A percentile compares a stretch with the other conserved stretches of the same genome.
Conservation (phyloP, 306 rosid species). For the Ceratonia siliqua region DNA sequence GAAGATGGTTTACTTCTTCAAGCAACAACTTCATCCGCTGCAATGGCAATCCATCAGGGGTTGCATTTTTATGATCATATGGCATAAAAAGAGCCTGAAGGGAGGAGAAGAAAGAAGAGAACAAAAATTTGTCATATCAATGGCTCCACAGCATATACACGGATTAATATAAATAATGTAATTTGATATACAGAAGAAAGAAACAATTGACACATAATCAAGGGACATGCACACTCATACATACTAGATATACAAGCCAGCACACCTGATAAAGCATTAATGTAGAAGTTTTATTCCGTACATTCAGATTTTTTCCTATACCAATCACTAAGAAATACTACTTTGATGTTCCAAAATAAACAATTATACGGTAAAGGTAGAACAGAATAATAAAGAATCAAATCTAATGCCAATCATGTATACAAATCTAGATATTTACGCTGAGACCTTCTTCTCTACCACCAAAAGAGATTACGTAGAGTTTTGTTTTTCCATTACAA, state of each 20-base stretch:
- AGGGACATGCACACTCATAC: neutral
- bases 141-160: neutral
- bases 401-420: neutral
- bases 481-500: neutral
- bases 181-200: neutral
- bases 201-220: neutral
- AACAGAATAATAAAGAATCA: neutral
- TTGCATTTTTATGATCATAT: conserved; percentile 88
- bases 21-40: conserved; percentile 76
- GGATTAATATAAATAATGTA: conserved; percentile 8
- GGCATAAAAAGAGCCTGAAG: conserved; percentile 93
- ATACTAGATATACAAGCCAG: neutral
- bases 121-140: conserved; percentile 16
- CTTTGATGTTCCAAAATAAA: neutral
- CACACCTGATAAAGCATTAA: neutral
- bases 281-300: neutral
- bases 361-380: neutral
- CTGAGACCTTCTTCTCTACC: neutral
- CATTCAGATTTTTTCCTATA: neutral
- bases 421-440: neutral
- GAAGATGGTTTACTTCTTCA: conserved; percentile 70
- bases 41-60: conserved; percentile 66
- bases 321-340: neutral
- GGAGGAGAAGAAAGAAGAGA: neutral
- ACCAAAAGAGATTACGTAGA: neutral